phyloP scores from a whole-genome alignment of 1,139 yeast species.

The Nakaseomyces uthaithaninus region DNA sequence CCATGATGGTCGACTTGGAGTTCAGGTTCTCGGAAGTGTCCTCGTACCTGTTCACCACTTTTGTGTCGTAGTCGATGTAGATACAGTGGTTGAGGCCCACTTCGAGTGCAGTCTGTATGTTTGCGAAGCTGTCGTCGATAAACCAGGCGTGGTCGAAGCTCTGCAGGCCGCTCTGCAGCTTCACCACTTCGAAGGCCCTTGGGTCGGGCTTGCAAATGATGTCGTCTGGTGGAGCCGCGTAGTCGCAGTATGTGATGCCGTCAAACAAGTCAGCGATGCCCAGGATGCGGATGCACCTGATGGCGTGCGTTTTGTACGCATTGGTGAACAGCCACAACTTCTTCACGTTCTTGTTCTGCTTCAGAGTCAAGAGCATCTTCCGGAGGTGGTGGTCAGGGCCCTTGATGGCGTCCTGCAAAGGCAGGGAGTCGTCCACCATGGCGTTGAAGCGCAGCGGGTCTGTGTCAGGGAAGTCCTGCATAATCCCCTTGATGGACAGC shows the following conservation, averaged over 20 bases:
- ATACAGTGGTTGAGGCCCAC: slow-evolving; percentile 39
- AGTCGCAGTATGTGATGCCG: slow-evolving; percentile 89
- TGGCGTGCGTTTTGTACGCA: slow-evolving; percentile 85
- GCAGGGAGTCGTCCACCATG: slow-evolving; percentile 89
- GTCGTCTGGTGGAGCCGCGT: slow-evolving; percentile 42
- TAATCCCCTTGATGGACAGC: slow-evolving; percentile 84
- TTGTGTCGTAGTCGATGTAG: slow-evolving; percentile 3
- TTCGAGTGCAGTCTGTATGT: slow-evolving; percentile 39
- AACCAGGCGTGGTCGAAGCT: slow-evolving; percentile 49
- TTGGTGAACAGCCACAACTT: slow-evolving; percentile 85
- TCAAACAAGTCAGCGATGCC: slow-evolving; percentile 89
- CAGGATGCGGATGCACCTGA: slow-evolving; percentile 62
- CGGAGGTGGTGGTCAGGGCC: slow-evolving; percentile 49
- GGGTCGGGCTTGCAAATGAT: slow-evolving; percentile 83
- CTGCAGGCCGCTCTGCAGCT: slow-evolving; percentile 52
- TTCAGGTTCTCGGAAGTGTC: slow-evolving; percentile 6
- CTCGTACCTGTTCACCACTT: slow-evolving; percentile 3
- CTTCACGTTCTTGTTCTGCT: slow-evolving; percentile 40
- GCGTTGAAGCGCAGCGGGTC: slow-evolving; percentile 83
- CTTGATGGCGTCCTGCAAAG: slow-evolving; percentile 60
- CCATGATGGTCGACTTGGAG: slow-evolving; percentile 4
- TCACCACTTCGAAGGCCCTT: slow-evolving; percentile 46
- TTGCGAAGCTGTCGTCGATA: slow-evolving; percentile 78
- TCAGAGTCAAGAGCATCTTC: slow-evolving; percentile 42
- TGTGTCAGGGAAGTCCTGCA: slow-evolving; percentile 60